These are phyloP conservation scores for Baorangia bicolor DNA, from an alignment of 768 basidiomycete species.

Conservation along the genomic window DNA sequence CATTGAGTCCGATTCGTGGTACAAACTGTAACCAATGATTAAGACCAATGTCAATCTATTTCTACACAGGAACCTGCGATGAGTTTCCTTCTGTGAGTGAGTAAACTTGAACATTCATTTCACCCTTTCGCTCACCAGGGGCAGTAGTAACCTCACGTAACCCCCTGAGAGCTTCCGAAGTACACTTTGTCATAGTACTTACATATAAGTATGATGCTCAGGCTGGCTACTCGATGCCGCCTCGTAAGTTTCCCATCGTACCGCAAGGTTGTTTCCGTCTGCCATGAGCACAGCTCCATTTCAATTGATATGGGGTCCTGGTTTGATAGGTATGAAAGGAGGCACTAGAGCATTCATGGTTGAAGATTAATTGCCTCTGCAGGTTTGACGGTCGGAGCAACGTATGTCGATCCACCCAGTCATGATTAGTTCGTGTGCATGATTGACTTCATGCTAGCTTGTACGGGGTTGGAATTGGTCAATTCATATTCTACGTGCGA, in stretches of 20 bases:
- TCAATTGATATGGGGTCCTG: slow-evolving; percentile 11
- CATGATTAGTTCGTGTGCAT: not conserved
- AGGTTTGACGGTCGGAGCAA: slow-evolving; percentile 15
- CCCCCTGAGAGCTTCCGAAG: not conserved
- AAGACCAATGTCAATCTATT: no score
- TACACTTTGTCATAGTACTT: no score
- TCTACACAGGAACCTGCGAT: no score
- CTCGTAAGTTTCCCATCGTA: not conserved
- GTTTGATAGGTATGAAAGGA: slow-evolving; percentile 15
- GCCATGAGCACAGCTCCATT: slow-evolving; percentile 4
- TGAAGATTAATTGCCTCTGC: slow-evolving; percentile 10
- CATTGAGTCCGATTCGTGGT: no score
- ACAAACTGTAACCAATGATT: no score
- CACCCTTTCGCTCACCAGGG: no score
- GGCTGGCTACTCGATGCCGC: no score
- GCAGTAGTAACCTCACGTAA: no score
- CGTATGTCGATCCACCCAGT: slow-evolving; percentile 5
- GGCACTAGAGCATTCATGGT: no score
- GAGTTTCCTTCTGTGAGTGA: no score
- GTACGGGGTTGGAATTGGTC: slow-evolving; percentile 18
- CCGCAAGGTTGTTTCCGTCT: not conserved
- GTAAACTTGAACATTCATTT: no score
- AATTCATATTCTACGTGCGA: slow-evolving; percentile 18
- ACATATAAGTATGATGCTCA: no score
- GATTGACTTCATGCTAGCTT: slow-evolving; percentile 9